Evolutionary conservation across 2,329 filamentous ascomycete species (phyloP).

Genomic region (Colletotrichum australisinense): DNA sequence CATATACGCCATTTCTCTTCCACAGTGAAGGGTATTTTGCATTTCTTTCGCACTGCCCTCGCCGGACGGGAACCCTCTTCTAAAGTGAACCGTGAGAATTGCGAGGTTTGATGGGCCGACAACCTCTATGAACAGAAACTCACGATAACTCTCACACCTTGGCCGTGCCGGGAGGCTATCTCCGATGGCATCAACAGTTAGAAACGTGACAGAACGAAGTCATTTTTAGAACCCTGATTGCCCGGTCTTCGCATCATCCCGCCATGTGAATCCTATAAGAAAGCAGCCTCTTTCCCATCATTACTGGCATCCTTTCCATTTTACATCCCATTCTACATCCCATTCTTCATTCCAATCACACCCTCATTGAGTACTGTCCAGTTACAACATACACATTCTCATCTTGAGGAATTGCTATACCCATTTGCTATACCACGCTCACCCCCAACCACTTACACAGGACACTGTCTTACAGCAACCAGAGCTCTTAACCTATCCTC

Average conservation of each 20-base stretch:
- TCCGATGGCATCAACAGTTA: background rate
- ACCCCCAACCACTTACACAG: background rate
- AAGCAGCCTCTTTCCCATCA: background rate
- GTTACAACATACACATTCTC: background rate
- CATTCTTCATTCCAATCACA: background rate
- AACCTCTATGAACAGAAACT: background rate
- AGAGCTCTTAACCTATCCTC: background rate
- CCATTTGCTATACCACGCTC: background rate
- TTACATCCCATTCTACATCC: background rate
- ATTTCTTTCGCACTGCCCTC: no score
- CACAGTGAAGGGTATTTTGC: no score
- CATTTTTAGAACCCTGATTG: background rate
- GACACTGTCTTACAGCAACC: background rate
- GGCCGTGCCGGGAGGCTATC: background rate
- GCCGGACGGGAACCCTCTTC: no score
- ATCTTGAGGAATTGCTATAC: background rate
- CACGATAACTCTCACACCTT: background rate
- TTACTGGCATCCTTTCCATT: background rate
- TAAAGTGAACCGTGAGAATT: background rate
- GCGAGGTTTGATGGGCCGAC: background rate
- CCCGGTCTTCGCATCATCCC: background rate
- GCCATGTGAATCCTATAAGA: background rate
- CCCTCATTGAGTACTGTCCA: no score
- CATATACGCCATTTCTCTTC: background rate
- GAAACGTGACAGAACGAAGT: no score